Evolutionary conservation across 2,329 filamentous ascomycete genomes (phyloP), one percentile per base, ranked within the genome.

Genomic region (Coniochaeta pulveracea): DNA sequence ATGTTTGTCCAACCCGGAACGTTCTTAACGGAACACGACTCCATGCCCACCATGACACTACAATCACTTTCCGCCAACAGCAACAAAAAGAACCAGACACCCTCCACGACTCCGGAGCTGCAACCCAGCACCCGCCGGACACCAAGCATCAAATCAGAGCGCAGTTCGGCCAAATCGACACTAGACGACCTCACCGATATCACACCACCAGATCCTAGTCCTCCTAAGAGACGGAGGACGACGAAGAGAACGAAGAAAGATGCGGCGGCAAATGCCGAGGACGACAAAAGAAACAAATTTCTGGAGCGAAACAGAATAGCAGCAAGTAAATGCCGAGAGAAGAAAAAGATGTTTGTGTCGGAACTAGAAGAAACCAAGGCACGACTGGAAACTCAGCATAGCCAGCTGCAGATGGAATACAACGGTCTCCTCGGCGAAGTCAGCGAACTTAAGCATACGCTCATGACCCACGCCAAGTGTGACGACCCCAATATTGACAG

Each of bases 271-370:
- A 40, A 27, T 34, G 37, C 10, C 33, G 49, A 43, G 4, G 58
- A 63, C 8, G 51, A 56, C 6, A 73, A 69, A 44, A 61, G 72
- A 18, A 64, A 60, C 39, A 67, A 66, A 40, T 77, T 76, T 43
- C 63, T 84, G 0, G 76, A 82, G 52, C 71, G 80, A 39, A 86
- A 86, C 50, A 67, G 80, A 8, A 58, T 80, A 3, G 80, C 81
- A 0, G 80, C 81, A 2, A 80, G 75, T 50, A 85, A 84, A 48
- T 85, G 80, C 47, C 71, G 80, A 4, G 70, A 79, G 46, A 83
- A 82, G 54, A 72, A 71, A 46, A 74, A 72, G 52, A 55, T 61
- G 43, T 70, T 63, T 59, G 60, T 67, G 15, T 53, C 53, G 10
- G 58, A 63, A n/a, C 47, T 72, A 15, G 64, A 72, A 38, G 58